phyloP scores from a whole-genome alignment of 2,329 filamentous ascomycete genomes.

The Epichloe bromicola region DNA sequence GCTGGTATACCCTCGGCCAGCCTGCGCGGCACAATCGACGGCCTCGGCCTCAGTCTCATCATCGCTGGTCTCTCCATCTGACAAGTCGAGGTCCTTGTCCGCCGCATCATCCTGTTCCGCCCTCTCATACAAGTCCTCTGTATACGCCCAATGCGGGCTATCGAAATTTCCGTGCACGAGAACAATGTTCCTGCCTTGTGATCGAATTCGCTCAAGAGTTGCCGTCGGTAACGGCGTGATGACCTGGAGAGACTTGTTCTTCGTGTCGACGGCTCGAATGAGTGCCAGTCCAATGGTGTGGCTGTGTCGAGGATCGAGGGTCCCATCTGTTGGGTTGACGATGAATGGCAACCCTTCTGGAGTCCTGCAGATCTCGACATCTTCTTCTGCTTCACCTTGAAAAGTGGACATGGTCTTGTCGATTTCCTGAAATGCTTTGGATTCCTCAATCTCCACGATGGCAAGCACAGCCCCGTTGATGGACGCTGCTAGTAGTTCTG shows the following conservation, averaged over 20 bases:
- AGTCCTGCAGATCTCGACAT: conserved; percentile 9
- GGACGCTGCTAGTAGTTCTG: conserved; percentile 46
- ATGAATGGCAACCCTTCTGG: conserved; percentile 51
- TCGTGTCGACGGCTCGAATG: conserved; percentile 53
- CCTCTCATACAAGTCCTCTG: conserved; percentile 42
- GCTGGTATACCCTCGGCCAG: conserved; percentile 5
- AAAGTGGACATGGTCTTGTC: background rate
- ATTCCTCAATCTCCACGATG: conserved; percentile 46
- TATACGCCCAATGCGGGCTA: conserved; percentile 55
- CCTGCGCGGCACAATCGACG: conserved; percentile 10
- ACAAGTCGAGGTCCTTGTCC: conserved; percentile 17
- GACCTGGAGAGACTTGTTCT: conserved; percentile 43
- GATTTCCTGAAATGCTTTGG: conserved; percentile 32
- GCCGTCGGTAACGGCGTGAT: conserved; percentile 43
- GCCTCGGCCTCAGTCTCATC: conserved; percentile 10
- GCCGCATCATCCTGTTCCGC: conserved; percentile 18
- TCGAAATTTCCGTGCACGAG: conserved; percentile 58
- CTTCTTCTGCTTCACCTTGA: background rate
- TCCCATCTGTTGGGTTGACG: conserved; percentile 35
- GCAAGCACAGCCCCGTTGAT: conserved; percentile 61
- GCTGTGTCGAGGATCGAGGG: conserved; percentile 47
- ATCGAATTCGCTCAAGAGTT: conserved; percentile 26
- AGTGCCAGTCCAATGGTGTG: conserved; percentile 51
- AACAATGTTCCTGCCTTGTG: conserved; percentile 37
- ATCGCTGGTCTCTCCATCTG: conserved; percentile 22